Conservation (phyloP, 1,139 yeast genomes). For the Debaryomyces sp. region DNA sequence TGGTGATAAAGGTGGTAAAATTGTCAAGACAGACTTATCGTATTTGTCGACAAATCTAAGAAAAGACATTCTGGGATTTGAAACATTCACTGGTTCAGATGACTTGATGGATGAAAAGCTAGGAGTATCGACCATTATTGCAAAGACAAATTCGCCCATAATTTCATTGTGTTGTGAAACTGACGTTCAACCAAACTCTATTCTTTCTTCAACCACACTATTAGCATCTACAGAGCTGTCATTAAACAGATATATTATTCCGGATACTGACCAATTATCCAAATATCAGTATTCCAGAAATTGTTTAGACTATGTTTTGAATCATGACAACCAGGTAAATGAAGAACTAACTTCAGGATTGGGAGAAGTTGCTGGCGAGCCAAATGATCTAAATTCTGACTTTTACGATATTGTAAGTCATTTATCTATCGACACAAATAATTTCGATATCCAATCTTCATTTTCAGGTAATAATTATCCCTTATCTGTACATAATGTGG, state of each 20-base stretch:
- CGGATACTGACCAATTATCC: constrained; percentile 36
- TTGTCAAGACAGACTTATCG: constrained; percentile 62
- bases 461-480: constrained; percentile 24
- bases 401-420: constrained; percentile 49
- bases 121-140: constrained; percentile 52
- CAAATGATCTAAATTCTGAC: constrained; percentile 45
- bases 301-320: constrained; percentile 28
- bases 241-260: constrained; percentile 34
- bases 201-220: constrained; percentile 28
- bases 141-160: constrained; percentile 40
- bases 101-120: constrained; percentile 42
- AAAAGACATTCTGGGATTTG: constrained; percentile 27
- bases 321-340: constrained; percentile 23
- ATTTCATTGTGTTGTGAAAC: constrained; percentile 43
- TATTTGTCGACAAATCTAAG: constrained; percentile 23
- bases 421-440: constrained; percentile 42
- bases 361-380: constrained; percentile 24
- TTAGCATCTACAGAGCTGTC: constrained; percentile 48
- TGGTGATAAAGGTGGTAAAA: constrained; percentile 78
- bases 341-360: constrained; percentile 29
- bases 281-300: constrained; percentile 41
- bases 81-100: constrained; percentile 30
- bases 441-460: constrained; percentile 38
- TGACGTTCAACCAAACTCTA: constrained; percentile 15
- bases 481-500: constrained; percentile 13